Conservation (phyloP, 345 rosid species). For the Populus nigra region DNA sequence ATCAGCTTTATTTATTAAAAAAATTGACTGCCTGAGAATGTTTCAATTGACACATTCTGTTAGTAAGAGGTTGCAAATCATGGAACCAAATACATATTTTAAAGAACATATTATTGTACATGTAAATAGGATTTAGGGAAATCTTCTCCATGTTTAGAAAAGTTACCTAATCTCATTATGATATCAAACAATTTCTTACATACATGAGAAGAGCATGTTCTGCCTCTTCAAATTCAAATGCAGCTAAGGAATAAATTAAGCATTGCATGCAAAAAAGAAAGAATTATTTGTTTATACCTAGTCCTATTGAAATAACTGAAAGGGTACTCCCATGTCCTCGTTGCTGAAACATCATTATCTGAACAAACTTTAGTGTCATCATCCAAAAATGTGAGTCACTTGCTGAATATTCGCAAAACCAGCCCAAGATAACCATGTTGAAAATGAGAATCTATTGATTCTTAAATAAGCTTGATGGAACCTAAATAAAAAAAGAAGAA, state of each 20-base stretch:
- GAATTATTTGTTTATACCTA: background rate
- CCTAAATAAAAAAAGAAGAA: conserved; percentile 33
- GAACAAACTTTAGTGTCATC: background rate
- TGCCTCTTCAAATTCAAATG: background rate
- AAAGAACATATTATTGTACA: background rate
- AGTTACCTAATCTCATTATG: background rate
- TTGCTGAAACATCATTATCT: background rate
- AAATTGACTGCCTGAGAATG: background rate
- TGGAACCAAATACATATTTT: background rate
- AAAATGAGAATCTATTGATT: conserved; percentile 13
- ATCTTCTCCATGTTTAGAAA: background rate
- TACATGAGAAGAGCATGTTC: background rate
- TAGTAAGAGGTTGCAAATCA: background rate
- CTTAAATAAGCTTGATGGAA: conserved; percentile 55
- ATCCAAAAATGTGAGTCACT: background rate
- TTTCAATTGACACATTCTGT: background rate
- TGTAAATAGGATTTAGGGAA: background rate
- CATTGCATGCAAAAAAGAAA: too few relatives aligned
- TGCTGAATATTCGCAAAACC: background rate
- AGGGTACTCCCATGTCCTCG: background rate
- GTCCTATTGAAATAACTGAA: background rate
- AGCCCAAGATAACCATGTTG: background rate
- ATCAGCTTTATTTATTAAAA: background rate
- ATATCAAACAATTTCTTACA: background rate
- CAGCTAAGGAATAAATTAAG: background rate